Percentiles rank a stretch among this genome's conserved stretches.
Conservation (phyloP, 1,139 yeast species). For the Nakaseomyces kungkrabaensis region DNA sequence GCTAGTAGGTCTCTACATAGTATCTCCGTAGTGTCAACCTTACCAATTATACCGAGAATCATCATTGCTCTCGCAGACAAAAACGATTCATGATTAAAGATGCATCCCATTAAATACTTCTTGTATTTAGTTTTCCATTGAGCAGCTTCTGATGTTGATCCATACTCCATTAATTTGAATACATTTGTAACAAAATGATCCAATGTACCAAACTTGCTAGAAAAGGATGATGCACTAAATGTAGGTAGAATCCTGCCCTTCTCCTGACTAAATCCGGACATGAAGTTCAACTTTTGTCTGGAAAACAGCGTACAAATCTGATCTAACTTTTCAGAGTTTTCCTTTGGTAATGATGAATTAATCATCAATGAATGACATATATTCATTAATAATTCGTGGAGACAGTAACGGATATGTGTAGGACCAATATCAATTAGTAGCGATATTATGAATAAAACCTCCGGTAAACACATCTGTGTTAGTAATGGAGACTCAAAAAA, state of each 20-base stretch:
- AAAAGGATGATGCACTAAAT: constrained; percentile 36
- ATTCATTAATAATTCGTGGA: constrained; percentile 58
- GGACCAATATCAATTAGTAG: constrained; percentile 68
- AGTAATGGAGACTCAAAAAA: constrained; percentile 63
- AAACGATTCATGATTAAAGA: constrained; percentile 50
- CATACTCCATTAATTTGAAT: constrained; percentile 46
- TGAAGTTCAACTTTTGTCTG: constrained; percentile 62
- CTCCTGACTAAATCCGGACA: constrained; percentile 70
- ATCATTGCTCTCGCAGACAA: constrained; percentile 67
- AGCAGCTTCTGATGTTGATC: constrained; percentile 39
- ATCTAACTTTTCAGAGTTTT: constrained; percentile 38
- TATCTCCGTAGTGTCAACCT: constrained; percentile 51
- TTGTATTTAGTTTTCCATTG: constrained; percentile 67
- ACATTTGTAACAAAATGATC: constrained; percentile 61
- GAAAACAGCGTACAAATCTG: constrained; percentile 50
- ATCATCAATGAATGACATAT: constrained; percentile 63
- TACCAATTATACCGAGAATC: constrained; percentile 60
- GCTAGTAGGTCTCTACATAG: constrained; percentile 34
- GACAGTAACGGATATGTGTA: constrained; percentile 52
- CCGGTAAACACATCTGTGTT: constrained; percentile 62
- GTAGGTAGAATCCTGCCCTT: constrained; percentile 32
- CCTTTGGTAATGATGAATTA: constrained; percentile 41
- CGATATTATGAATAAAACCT: constrained; percentile 58
- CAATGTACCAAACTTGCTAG: constrained; percentile 45
- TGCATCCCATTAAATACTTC: constrained; percentile 53